Evolutionary conservation across 2,329 filamentous ascomycete species (phyloP).

Genomic region (Bipolaris bicolor): DNA sequence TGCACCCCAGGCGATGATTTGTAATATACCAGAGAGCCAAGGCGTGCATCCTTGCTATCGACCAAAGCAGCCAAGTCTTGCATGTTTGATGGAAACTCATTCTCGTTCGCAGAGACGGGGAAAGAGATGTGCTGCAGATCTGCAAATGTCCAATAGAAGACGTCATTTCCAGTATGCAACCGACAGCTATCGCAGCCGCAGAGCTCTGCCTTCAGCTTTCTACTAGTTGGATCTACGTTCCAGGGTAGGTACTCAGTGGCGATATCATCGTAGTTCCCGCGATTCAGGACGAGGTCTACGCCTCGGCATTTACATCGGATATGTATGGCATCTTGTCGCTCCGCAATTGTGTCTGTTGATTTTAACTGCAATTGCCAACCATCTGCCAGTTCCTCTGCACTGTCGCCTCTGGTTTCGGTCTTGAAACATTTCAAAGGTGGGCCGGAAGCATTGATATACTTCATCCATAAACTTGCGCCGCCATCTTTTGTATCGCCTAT

Average conservation of each 20-base stretch:
- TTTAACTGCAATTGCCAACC: constrained; percentile 38
- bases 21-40: constrained; percentile 55
- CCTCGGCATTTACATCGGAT: constrained; percentile 58
- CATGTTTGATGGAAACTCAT: constrained; percentile 40
- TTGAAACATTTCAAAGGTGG: constrained; percentile 31
- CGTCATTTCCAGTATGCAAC: constrained; percentile 50
- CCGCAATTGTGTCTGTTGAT: constrained; percentile 15
- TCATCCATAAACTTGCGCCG: constrained; percentile 58
- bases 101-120: neutral
- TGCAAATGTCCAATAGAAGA: constrained; percentile 56
- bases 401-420: constrained; percentile 15
- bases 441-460: constrained; percentile 43
- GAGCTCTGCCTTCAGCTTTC: constrained; percentile 50
- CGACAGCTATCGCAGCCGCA: constrained; percentile 60
- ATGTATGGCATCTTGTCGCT: constrained; percentile 36
- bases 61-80: constrained; percentile 48
- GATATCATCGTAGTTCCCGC: constrained; percentile 36
- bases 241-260: constrained; percentile 47
- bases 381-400: constrained; percentile 30
- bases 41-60: constrained; percentile 41
- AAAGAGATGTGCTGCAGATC: constrained; percentile 52
- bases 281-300: constrained; percentile 52
- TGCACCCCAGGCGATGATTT: constrained; percentile 54
- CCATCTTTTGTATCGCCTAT: constrained; percentile 61
- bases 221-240: constrained; percentile 53